Percentiles rank a stretch among this genome's conserved stretches.
Conservation (phyloP, 108 stramenopile species). For the Cyclostephanos tholiformis region DNA sequence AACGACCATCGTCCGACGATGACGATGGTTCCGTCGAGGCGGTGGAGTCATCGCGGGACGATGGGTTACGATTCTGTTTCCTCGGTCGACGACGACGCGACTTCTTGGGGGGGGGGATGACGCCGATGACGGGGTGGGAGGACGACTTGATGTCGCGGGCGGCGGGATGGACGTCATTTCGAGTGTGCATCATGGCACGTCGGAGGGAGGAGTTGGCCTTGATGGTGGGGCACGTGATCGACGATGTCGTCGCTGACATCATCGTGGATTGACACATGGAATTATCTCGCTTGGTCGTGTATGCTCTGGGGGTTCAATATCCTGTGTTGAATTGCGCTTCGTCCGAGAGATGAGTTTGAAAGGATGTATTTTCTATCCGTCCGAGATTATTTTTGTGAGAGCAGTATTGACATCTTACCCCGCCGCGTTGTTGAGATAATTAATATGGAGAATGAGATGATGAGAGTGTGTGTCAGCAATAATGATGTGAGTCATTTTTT, state of each 20-base stretch:
- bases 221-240: background rate
- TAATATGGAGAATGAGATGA: too few species aligned
- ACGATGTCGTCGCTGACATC: background rate
- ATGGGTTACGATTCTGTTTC: background rate
- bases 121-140: background rate
- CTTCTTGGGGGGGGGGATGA: background rate
- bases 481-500: too few species aligned
- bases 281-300: background rate
- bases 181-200: background rate
- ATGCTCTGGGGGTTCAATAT: background rate
- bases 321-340: background rate
- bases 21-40: conserved; percentile 28
- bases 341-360: too few species aligned
- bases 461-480: too few species aligned
- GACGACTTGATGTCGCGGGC: background rate
- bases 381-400: too few species aligned
- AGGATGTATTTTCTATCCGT: too few species aligned
- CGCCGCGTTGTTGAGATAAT: too few species aligned
- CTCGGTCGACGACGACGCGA: background rate
- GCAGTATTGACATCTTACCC: too few species aligned
- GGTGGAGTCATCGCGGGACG: conserved; percentile 10
- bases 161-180: background rate
- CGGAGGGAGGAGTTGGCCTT: conserved; percentile 10
- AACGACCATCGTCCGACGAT: background rate
- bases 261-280: background rate